Conservation (phyloP, 352 stramenopile species). For the Globisporangium splendens region DNA sequence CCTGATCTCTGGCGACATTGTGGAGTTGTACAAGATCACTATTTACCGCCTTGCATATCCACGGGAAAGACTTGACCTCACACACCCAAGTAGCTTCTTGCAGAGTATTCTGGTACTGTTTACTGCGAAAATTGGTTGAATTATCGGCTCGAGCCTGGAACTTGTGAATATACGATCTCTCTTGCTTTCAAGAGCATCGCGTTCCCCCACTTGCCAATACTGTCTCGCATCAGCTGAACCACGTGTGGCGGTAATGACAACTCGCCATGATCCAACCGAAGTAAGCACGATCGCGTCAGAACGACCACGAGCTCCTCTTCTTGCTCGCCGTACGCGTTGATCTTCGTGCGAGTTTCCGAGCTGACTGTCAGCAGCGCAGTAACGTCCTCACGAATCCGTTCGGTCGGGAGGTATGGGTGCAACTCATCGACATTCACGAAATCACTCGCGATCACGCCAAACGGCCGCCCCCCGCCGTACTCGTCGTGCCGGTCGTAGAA, state of each 20-base stretch:
- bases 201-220: neutral
- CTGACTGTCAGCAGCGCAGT: neutral
- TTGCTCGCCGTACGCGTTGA: neutral
- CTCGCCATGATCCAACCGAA: neutral
- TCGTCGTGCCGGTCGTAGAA: neutral
- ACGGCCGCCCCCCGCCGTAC: neutral
- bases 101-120: too few species aligned
- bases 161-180: too few species aligned
- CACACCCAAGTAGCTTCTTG: too few species aligned
- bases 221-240: neutral
- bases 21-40: too few species aligned
- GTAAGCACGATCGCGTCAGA: conserved; percentile 6
- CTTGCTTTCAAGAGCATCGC: too few species aligned
- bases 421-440: conserved; percentile 7
- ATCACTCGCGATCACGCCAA: conserved; percentile 1
- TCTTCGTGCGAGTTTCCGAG: too few species aligned
- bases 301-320: conserved; percentile 8
- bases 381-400: conserved; percentile 2
- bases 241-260: neutral
- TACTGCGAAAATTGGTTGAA: too few species aligned
- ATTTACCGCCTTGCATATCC: too few species aligned
- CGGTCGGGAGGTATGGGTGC: conserved; percentile 4
- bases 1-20: too few species aligned
- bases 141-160: too few species aligned
- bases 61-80: too few species aligned